Evolutionary conservation across 169 alveolate species (phyloP).

Genomic region (Babesia ovata): DNA sequence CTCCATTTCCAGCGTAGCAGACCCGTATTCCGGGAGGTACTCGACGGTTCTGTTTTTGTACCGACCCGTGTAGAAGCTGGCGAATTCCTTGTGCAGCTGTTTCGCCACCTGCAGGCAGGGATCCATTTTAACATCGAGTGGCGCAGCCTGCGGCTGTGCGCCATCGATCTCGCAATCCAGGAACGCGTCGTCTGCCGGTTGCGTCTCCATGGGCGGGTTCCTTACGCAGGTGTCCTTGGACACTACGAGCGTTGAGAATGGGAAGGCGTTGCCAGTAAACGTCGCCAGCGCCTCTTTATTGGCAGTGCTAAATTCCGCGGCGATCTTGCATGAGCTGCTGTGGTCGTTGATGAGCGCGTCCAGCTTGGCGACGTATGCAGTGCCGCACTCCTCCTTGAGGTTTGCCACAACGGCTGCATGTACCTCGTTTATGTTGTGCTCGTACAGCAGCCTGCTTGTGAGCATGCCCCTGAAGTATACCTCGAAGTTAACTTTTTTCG

Average conservation of each 20-base stretch:
- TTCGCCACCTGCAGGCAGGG: neutral
- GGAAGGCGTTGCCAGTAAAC: neutral
- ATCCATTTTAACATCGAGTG: neutral
- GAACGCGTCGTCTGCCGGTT: conserved; percentile 3
- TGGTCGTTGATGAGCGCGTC: conserved; percentile 26
- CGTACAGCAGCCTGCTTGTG: conserved; percentile 37
- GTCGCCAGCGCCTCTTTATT: neutral
- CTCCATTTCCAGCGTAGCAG: conserved; percentile 31
- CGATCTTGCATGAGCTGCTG: conserved; percentile 5
- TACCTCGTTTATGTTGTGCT: conserved; percentile 19
- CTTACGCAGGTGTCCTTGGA: conserved; percentile 41
- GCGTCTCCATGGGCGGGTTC: neutral
- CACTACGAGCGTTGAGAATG: conserved; percentile 18
- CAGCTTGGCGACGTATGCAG: conserved; percentile 41
- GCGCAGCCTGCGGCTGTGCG: neutral
- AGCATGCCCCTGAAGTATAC: conserved; percentile 1
- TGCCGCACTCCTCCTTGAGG: conserved; percentile 61
- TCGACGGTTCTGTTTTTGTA: conserved; percentile 32
- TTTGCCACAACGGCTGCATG: conserved; percentile 16
- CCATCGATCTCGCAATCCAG: conserved; percentile 16
- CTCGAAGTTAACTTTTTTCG: conserved; percentile 45
- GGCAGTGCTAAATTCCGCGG: conserved; percentile 3
- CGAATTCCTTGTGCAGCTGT: conserved; percentile 26
- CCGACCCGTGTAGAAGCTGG: conserved; percentile 12
- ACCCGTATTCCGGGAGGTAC: conserved; percentile 51